These are phyloP conservation scores for Ustilago esculenta DNA, from an alignment of 1,284 basidiomycete species.

Conservation along the genomic window DNA sequence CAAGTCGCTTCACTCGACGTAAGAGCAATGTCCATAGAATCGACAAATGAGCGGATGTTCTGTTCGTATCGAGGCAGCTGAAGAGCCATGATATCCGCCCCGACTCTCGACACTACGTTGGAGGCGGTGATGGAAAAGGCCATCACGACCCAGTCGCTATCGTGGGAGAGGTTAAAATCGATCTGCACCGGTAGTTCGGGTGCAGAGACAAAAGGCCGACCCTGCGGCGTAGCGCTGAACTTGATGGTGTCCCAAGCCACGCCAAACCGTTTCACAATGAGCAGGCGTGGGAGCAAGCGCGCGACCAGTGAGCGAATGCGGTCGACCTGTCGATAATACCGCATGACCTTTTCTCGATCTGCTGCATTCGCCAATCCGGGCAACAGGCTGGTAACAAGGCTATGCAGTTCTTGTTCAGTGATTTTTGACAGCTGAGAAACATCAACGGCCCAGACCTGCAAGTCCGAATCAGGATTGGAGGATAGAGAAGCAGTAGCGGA, in stretches of 20 bases:
- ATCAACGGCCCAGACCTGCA: constrained; percentile 54
- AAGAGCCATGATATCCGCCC: constrained; percentile 62
- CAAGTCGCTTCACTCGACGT: constrained; percentile 46
- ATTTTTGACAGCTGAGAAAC: constrained; percentile 15
- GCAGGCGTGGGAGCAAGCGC: constrained; percentile 39
- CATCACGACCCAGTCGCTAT: constrained; percentile 61
- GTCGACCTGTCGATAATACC: constrained; percentile 45
- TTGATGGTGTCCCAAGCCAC: constrained; percentile 6
- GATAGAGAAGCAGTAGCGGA: background rate
- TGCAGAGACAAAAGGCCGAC: constrained; percentile 33
- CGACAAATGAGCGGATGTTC: constrained; percentile 35
- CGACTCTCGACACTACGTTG: constrained; percentile 20
- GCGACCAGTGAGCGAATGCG: constrained; percentile 49
- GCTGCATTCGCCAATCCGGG: constrained; percentile 11
- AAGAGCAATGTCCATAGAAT: constrained; percentile 61
- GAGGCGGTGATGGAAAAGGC: constrained; percentile 27
- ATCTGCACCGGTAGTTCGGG: constrained; percentile 4
- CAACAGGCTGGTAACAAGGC: constrained; percentile 13
- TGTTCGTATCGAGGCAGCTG: constrained; percentile 55
- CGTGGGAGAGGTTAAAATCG: constrained; percentile 64
- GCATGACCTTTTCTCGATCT: constrained; percentile 35
- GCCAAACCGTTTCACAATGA: constrained; percentile 12
- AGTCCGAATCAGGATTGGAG: constrained; percentile 1
- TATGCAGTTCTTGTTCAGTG: constrained; percentile 5
- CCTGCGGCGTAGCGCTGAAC: constrained; percentile 21